Percentiles rank a stretch among this genome's conserved stretches.
phyloP scores from a whole-genome alignment of 768 basidiomycete genomes.

The Lactarius hengduanensis region DNA sequence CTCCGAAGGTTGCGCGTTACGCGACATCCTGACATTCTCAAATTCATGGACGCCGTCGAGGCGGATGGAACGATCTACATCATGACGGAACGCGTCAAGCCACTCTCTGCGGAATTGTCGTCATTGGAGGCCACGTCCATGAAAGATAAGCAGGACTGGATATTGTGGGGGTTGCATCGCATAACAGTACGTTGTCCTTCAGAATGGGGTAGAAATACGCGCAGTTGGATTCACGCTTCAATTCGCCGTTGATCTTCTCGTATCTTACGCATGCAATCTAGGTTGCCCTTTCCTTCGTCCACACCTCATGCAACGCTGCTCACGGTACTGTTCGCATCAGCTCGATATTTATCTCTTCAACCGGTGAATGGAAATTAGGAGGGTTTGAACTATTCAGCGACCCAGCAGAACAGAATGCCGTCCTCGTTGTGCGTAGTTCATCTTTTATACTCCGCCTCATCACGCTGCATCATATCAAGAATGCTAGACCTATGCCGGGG shows the following conservation, averaged over 20 bases:
- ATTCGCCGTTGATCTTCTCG: neutral
- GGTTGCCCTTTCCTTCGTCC: slow-evolving; percentile 90
- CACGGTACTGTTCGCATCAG: slow-evolving; percentile 77
- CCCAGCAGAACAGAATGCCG: slow-evolving; percentile 71
- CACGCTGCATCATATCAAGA: slow-evolving; percentile 25
- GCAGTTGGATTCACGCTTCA: neutral
- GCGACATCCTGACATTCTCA: slow-evolving; percentile 94
- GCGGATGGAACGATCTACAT: slow-evolving; percentile 85
- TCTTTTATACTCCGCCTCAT: slow-evolving; percentile 18
- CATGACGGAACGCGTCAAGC: slow-evolving; percentile 90
- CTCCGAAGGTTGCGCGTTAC: slow-evolving; percentile 86
- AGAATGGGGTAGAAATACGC: slow-evolving; percentile 3
- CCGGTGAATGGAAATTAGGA: slow-evolving; percentile 96
- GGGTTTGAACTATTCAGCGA: slow-evolving; percentile 91
- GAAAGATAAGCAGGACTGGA: slow-evolving; percentile 81
- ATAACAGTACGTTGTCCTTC: slow-evolving; percentile 63
- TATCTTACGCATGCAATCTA: slow-evolving; percentile 34
- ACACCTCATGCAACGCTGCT: slow-evolving; percentile 76
- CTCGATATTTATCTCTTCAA: slow-evolving; percentile 86
- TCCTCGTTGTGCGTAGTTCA: slow-evolving; percentile 69
- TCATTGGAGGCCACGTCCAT: slow-evolving; percentile 59
- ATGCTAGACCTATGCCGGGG: slow-evolving; percentile 64
- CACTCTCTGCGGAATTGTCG: slow-evolving; percentile 60
- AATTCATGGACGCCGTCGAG: slow-evolving; percentile 92
- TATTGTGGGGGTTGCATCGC: slow-evolving; percentile 91